Base-by-base conservation (phyloP, 2,329 filamentous ascomycete species). In the Colletotrichum coccodes region DNA sequence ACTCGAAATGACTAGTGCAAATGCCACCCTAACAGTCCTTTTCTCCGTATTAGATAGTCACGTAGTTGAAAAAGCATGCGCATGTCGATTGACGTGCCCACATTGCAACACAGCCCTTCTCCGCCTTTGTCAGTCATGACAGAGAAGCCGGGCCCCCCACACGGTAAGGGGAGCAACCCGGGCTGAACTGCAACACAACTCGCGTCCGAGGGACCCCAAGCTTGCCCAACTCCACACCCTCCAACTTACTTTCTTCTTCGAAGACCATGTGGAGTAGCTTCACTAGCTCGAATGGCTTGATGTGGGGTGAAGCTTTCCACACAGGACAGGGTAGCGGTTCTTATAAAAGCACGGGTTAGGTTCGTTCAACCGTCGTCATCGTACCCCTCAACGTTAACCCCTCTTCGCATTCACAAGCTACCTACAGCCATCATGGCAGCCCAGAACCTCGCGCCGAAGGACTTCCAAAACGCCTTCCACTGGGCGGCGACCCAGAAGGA, bases 401-500 rank as follows among this genome's bases (percentile, higher is more conserved):
- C 32, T 60, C 57, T 18, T 40, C 32, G 6, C 21, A 16, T 18
- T 32, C 4, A 12, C n/a, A 38, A 40, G 32, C 32, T 9, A 60
- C 9, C 23, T 32, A 8, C 3, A 34, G 3, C 21, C 14, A 26
- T 14, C 12, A 68, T 68, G 64, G 52, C 64, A 30, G 60, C 52
- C 9, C 44, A 68, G 40, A 28, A 14, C 6, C 46, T 64, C 5
- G 21, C 53, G 8, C 60, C 60, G 21, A 53, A 53, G 38, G 82
- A 86, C 49, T 86, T 85, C 71, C 83, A 85, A 61, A 83, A 84
- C 58, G 84, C 85, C 72, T 86, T 86, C 68, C 84, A 86, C 73
- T 89, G 87, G 87, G 87, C 86, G 0, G 86, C 88, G 73, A 89
- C 87, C n/a, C 87, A 89, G 71, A 83, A 88, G 73, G 82, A 89